Conservation (phyloP, 768 basidiomycete species). For the Crucibulum laeve region DNA sequence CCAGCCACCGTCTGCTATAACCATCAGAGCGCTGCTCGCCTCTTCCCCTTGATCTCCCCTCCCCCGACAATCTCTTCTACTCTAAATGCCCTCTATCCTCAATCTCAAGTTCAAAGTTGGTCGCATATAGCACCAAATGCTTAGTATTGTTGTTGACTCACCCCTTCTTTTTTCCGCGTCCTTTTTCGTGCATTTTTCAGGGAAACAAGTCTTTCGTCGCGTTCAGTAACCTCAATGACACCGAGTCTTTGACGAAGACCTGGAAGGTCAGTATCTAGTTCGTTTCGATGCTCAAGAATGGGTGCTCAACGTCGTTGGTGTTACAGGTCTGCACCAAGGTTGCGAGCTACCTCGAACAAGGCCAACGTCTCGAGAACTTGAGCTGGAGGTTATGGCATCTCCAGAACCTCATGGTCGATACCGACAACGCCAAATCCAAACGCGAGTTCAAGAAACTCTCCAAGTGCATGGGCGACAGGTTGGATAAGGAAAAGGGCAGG, state of each 20-base stretch:
- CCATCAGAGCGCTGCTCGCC: constrained; percentile 3
- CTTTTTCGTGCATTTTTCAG: constrained; percentile 33
- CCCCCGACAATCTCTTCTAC: constrained; percentile 3
- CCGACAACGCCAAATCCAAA: constrained; percentile 84
- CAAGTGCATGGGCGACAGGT: constrained; percentile 85
- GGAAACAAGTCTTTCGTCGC: constrained; percentile 95
- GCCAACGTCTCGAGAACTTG: constrained; percentile 87
- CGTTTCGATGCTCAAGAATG: constrained; percentile 6
- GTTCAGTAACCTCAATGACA: constrained; percentile 84
- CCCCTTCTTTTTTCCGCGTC: constrained; percentile 11
- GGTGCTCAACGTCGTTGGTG: background rate
- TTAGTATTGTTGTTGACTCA: constrained; percentile 3
- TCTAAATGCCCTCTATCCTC: constrained; percentile 74
- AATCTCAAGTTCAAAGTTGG: constrained; percentile 82
- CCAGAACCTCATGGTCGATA: constrained; percentile 87
- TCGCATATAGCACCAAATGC: constrained; percentile 15
- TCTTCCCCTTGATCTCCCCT: constrained; percentile 6
- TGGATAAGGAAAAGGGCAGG: constrained; percentile 92
- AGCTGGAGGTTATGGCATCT: constrained; percentile 92
- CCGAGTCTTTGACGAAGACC: constrained; percentile 82
- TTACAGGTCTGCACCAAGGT: constrained; percentile 84
- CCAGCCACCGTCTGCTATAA: too few relatives aligned
- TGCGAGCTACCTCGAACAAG: constrained; percentile 86
- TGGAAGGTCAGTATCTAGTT: constrained; percentile 64
- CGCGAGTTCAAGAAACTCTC: constrained; percentile 89